phyloP scores from a whole-genome alignment of 2,329 filamentous ascomycete genomes.

The Pseudogymnoascus verrucosus region DNA sequence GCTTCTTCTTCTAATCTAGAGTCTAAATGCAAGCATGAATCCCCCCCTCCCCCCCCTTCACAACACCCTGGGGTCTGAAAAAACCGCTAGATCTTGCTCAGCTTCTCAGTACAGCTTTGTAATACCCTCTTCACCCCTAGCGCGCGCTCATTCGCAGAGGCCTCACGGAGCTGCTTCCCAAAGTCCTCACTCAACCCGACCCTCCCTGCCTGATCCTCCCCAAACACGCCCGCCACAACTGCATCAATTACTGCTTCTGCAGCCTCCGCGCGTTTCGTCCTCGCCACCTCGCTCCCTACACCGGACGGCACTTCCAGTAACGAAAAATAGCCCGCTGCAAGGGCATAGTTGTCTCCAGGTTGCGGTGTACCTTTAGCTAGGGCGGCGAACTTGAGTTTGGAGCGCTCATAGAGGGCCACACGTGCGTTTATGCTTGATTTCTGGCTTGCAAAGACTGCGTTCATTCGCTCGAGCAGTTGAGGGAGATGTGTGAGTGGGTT shows the following conservation, averaged over 20 bases:
- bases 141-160: conserved; percentile 10
- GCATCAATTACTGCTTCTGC: conserved; percentile 24
- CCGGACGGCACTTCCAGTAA: conserved; percentile 24
- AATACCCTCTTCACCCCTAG: conserved; percentile 8
- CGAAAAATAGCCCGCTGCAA: conserved; percentile 21
- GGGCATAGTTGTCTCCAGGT: conserved; percentile 16
- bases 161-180: conserved; percentile 18
- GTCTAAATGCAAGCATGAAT: background rate
- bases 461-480: conserved; percentile 20
- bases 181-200: conserved; percentile 13
- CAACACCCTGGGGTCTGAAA: too few species aligned
- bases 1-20: background rate
- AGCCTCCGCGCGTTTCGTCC: conserved; percentile 27
- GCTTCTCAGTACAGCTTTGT: background rate
- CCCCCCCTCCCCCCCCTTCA: background rate
- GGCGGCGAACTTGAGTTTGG: conserved; percentile 24
- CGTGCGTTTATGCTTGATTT: conserved; percentile 25
- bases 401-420: conserved; percentile 25
- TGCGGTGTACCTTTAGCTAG: conserved; percentile 16
- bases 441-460: conserved; percentile 19
- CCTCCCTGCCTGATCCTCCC: conserved; percentile 17
- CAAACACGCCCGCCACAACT: conserved; percentile 23
- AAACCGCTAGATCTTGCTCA: background rate
- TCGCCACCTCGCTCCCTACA: conserved; percentile 25
- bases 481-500: conserved; percentile 21